A percentile compares a stretch with the other conserved stretches of the same genome.
These are phyloP conservation scores for Myxozyma nipponensis DNA, from an alignment of 805 yeast genomes.

Conservation along the genomic window DNA sequence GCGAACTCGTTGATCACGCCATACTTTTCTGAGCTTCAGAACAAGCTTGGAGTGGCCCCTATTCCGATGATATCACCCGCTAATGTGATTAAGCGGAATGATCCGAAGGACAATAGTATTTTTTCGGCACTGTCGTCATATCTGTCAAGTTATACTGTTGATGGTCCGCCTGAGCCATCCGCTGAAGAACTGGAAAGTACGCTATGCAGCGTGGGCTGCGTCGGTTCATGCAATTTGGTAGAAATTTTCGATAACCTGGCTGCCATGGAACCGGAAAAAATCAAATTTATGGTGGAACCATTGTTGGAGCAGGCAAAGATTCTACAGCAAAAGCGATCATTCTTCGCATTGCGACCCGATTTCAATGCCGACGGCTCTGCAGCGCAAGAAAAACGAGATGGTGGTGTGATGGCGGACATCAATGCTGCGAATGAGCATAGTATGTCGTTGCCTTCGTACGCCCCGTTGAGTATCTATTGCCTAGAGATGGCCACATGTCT, in stretches of 20 bases:
- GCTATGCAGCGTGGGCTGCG: constrained; percentile 74
- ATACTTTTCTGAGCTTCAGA: constrained; percentile 52
- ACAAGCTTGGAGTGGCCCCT: constrained; percentile 47
- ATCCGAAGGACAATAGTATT: constrained; percentile 70
- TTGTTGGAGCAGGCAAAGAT: constrained; percentile 20
- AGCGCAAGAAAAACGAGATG: background rate
- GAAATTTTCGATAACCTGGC: constrained; percentile 53
- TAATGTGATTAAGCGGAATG: constrained; percentile 55
- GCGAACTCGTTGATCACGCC: constrained; percentile 64
- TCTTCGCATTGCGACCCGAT: constrained; percentile 10
- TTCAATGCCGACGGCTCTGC: background rate
- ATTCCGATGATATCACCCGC: constrained; percentile 65
- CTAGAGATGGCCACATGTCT: constrained; percentile 28
- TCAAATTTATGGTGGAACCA: constrained; percentile 12
- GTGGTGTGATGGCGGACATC: background rate
- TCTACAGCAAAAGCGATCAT: constrained; percentile 15
- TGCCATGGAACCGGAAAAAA: constrained; percentile 30
- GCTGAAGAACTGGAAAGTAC: constrained; percentile 90
- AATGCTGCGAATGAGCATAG: background rate
- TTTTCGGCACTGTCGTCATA: constrained; percentile 89
- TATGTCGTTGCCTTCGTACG: constrained; percentile 7
- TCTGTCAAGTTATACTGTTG: constrained; percentile 71
- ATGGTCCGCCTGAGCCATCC: constrained; percentile 86
- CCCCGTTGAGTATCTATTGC: constrained; percentile 24
- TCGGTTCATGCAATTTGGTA: constrained; percentile 62